Base-by-base conservation (phyloP, 345 rosid genomes). In the Laguncularia racemosa region DNA sequence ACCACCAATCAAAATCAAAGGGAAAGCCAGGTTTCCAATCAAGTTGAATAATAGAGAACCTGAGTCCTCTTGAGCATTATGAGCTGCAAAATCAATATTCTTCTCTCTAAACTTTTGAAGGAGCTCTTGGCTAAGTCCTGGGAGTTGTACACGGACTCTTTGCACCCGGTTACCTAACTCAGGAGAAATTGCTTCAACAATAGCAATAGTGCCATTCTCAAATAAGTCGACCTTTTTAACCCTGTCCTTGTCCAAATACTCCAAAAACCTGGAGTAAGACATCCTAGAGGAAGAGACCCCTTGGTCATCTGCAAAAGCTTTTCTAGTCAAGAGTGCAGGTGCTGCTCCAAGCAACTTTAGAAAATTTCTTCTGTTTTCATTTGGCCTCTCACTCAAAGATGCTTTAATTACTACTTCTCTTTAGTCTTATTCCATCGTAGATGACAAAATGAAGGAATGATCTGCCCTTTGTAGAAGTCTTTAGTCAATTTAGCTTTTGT, bases 121-220 rank as follows among this genome's bases (percentile, higher is more conserved):
- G 62, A 89, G 95, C 76, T 93, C 99, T 61, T 89, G 99, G 73
- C 90, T 89, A 33, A 89, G 79, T 15, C 99, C 97, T 0, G 99
- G 99, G 1, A 93, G 77, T 71, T 93, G 99, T 48, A 93, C 99
- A 47, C 96, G 99, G 44, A 93, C 99, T 45, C 97, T 78, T 61
- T 93, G 96, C 53, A 89, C 74, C 51, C 99, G 81, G 73, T 89
- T 89, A 46, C 99, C 99, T 66, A 93, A 70, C 81, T 93, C 96
- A 48, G 99, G 99, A 53, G 97, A 89, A 61, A 89, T 70, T 58
- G 96, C 99, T 75, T 93, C 99, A 56, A 93, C 97, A 61, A 93
- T 85, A 62, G 99, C 99, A 59, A 93, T 93, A 0, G 99, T 93
- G 20, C 99, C 99, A 67, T 89, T 87, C 76, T 89, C 99, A 70